Evolutionary conservation across 1,284 basidiomycete species (phyloP), one percentile per base, ranked within the genome.

Genomic region (Melampsora occidentalis): DNA sequence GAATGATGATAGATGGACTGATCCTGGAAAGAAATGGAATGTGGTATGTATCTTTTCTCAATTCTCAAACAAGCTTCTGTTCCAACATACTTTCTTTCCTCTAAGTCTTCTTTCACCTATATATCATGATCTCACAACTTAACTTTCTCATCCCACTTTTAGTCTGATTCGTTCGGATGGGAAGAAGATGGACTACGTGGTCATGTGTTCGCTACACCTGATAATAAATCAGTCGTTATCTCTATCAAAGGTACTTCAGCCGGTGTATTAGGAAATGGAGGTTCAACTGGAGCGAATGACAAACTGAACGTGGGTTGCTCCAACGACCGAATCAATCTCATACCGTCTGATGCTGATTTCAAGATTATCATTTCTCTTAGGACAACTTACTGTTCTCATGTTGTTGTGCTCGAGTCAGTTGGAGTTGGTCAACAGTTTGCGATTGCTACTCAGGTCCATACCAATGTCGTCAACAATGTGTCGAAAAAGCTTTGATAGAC

Each of bases 311-410:
- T 86, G 78, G 81, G 85, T 78, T 10, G n/a, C 1, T 53, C 4
- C 42, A n/a, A 20, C 18, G 12, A 22, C 25, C 20, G 48, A n/a
- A 20, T 42, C 18, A 6, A 9, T 39, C 12, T 39, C 64, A 31
- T 16, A 7, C 67, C 31, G n/a, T 33, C 6, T 65, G 48, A 31
- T 31, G 5, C 61, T 9, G 1, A 53, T 53, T 18, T 25, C 3
- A n/a, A 22, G 51, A 20, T 51, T 14, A 51, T 51, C 49, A 48
- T 22, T 51, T 53, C 22, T 62, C 57, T 1, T 78, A 85, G 84
- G 94, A 97, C 84, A 98, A 98, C 80, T 83, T 99, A n/a, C 85
- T 98, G 72, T 99, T 98, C 84, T 97, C 94, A 71, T 99, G 96
- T 84, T 99, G 96, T 84, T 99, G 96, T 83, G 97, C 97, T 0